Conservation (phyloP, 2,329 filamentous ascomycete species). For the Penicillium sp. region DNA sequence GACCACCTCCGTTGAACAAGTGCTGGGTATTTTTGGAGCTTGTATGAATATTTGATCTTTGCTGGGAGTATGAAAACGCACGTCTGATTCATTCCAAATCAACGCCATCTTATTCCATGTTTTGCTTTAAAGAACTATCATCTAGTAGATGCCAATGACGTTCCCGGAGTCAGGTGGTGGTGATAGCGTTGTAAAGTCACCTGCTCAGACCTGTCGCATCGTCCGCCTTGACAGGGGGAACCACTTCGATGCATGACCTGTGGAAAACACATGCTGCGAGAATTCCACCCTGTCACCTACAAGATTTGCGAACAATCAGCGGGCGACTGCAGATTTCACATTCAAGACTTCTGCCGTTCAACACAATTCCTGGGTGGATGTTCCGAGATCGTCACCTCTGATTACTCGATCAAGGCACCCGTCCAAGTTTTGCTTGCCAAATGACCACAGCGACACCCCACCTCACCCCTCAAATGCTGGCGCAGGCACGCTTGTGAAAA, state of each 20-base stretch:
- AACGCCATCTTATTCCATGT: neutral
- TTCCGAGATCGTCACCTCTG: conserved; percentile 10
- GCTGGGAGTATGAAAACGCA: neutral
- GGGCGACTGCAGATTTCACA: neutral
- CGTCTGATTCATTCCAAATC: neutral
- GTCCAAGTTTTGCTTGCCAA: conserved; percentile 9
- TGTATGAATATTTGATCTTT: neutral
- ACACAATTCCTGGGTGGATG: neutral
- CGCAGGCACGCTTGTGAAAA: conserved; percentile 8
- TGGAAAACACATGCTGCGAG: neutral
- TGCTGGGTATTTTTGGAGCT: neutral
- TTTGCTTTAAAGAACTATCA: neutral
- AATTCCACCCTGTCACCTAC: too few species aligned
- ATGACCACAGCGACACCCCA: conserved; percentile 8
- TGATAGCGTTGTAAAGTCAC: neutral
- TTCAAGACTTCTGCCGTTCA: neutral
- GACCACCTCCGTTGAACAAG: neutral
- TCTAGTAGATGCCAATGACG: neutral
- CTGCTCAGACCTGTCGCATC: neutral
- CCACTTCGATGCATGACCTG: neutral
- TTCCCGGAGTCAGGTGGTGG: neutral
- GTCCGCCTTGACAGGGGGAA: neutral
- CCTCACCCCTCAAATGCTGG: conserved; percentile 13
- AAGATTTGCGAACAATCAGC: too few species aligned
- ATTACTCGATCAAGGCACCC: conserved; percentile 13